These are phyloP conservation scores for Fusarium sublunatum DNA, from an alignment of 2,329 filamentous ascomycete species.

Conservation along the genomic window DNA sequence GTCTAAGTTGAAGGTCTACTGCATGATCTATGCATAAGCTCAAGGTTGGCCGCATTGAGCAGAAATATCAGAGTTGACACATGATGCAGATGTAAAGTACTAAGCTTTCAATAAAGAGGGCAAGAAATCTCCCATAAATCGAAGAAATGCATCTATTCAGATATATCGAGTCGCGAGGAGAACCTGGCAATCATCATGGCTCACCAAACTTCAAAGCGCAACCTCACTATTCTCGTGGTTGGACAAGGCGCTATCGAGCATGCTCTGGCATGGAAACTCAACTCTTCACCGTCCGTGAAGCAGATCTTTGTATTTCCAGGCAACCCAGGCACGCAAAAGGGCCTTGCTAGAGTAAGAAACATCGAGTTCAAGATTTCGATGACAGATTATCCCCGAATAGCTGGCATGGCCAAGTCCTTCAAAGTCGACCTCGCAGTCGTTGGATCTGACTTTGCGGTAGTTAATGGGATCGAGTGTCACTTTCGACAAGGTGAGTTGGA, in stretches of 20 bases:
- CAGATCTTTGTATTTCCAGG: neutral
- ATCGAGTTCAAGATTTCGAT: slow-evolving; percentile 53
- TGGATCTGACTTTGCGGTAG: slow-evolving; percentile 78
- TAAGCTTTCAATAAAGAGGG: neutral
- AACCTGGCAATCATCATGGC: neutral
- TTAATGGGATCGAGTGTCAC: slow-evolving; percentile 76
- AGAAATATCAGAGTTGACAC: too few relatives aligned
- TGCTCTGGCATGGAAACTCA: neutral
- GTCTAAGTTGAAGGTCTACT: too few relatives aligned
- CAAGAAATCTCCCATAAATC: neutral
- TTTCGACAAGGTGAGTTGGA: slow-evolving; percentile 55
- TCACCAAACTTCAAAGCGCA: neutral
- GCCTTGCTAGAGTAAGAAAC: slow-evolving; percentile 66
- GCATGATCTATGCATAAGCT: too few relatives aligned
- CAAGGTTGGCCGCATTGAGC: too few relatives aligned
- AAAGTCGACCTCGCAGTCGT: slow-evolving; percentile 75
- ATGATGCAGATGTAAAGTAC: too few relatives aligned
- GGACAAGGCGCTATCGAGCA: neutral
- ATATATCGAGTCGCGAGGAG: neutral
- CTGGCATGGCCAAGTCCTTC: slow-evolving; percentile 69
- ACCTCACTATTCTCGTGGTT: neutral
- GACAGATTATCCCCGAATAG: slow-evolving; percentile 72
- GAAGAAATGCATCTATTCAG: neutral
- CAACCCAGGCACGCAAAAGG: neutral
- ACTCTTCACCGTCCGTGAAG: neutral